Evolutionary conservation across 2,329 filamentous ascomycete genomes (phyloP).

Genomic region (Neofusicoccum kwambonambiense): DNA sequence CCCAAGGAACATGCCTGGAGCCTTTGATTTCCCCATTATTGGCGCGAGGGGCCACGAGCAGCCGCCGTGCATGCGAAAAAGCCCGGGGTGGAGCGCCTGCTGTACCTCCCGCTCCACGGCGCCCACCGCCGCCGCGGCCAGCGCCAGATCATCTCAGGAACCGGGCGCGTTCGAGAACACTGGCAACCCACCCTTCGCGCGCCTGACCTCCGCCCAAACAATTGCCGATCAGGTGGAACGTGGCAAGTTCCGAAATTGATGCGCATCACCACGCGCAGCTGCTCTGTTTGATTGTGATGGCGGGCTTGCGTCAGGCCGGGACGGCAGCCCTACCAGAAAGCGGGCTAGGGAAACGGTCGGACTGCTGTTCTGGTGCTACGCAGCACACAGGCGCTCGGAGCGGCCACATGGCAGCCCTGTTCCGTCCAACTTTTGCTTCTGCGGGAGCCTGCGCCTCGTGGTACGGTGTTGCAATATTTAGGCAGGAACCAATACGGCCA

Average conservation of each 20-base stretch:
- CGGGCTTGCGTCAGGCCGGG: conserved; percentile 5
- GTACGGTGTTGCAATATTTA: conserved; percentile 7
- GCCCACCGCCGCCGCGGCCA: neutral
- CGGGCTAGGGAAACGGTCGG: conserved; percentile 12
- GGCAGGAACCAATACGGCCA: neutral
- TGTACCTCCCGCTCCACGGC: conserved; percentile 3
- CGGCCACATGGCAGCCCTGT: conserved; percentile 15
- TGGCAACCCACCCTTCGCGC: neutral
- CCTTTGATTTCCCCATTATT: conserved; percentile 5
- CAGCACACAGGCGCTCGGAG: neutral
- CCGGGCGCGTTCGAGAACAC: conserved; percentile 1
- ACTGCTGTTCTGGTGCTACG: neutral
- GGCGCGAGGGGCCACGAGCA: neutral
- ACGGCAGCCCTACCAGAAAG: conserved; percentile 12
- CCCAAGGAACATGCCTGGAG: conserved; percentile 10
- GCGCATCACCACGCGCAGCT: conserved; percentile 3
- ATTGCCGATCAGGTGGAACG: conserved; percentile 4
- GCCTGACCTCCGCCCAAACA: conserved; percentile 3
- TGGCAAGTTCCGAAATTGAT: conserved; percentile 14
- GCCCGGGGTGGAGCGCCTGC: neutral
- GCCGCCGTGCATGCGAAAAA: neutral
- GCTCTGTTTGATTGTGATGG: conserved; percentile 6
- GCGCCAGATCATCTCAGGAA: conserved; percentile 4
- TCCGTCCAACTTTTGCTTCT: conserved; percentile 3
- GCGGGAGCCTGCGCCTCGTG: conserved; percentile 12